Evolutionary conservation across 108 stramenopile genomes (phyloP), one percentile per base, ranked within the genome.

Genomic region (Fragilariopsis cylindrus): DNA sequence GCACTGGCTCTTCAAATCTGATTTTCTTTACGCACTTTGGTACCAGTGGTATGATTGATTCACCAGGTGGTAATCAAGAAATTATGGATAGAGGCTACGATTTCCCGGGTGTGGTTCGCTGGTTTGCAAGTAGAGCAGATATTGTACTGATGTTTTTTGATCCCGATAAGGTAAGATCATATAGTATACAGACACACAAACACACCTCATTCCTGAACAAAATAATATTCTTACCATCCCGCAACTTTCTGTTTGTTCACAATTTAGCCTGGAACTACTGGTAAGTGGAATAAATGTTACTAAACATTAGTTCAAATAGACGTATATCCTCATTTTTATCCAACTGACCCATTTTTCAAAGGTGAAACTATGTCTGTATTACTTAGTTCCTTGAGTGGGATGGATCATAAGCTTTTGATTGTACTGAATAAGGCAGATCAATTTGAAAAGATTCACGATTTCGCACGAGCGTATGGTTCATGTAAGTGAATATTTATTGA

Each of bases 321-420:
- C 21, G 21, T 21, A 21, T 21, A 30, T 2, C 30, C 30, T 30
- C 30, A 30, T 30, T 30, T 30, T 2, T 30, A 30, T 30, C 30
- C 30, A 30, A 30, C 30, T 30, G 2, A 30, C 30, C 30, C 30
- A 30, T 30, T 30, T 30, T 30, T 30, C 30, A 30, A 2, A 41
- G 98, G 99, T 30, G 99, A 99, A 75, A 99, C 99, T 40, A 89
- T 99, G 53, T 92, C 90, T 49, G 85, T 97, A 41, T 76, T 99
- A 60, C 81, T 97, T 19, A 94, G 96, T 72, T 87, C 93, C 11
- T 75, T 99, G 55, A 85, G 85, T 56, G 99, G 99, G 2, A 95
- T 97, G 97, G 99, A 99, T 83, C 99, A 99, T 80, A 99, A 99
- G 83, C 77, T 99, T 56, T 81, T 97, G 79, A 98, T 99, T 81